phyloP scores from a whole-genome alignment of 768 basidiomycete genomes.

The Hortiboletus flavorubellus region DNA sequence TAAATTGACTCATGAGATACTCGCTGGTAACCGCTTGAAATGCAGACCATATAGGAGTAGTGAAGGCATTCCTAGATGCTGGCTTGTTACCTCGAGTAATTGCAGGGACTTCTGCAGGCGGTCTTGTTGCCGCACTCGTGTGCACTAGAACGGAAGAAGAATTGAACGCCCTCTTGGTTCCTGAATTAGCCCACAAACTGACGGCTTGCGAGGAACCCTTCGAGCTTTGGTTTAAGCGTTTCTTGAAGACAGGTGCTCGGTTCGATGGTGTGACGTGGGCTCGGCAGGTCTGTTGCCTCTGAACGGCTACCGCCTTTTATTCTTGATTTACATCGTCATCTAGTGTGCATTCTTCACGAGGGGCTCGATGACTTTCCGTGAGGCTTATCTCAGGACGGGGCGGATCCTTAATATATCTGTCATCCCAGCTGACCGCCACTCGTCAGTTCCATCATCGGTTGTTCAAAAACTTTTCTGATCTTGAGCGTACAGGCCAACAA shows the following conservation, averaged over 20 bases:
- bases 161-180: slow-evolving; percentile 70
- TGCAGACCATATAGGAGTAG: slow-evolving; percentile 84
- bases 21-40: slow-evolving; percentile 1
- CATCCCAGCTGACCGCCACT: slow-evolving; percentile 86
- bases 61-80: slow-evolving; percentile 88
- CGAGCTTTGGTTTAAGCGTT: slow-evolving; percentile 63
- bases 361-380: slow-evolving; percentile 92
- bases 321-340: background rate
- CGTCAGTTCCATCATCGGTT: slow-evolving; percentile 41
- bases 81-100: slow-evolving; percentile 86
- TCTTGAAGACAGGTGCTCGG: slow-evolving; percentile 87
- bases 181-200: slow-evolving; percentile 79
- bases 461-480: slow-evolving; percentile 5
- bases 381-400: slow-evolving; percentile 91
- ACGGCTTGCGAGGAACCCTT: slow-evolving; percentile 80
- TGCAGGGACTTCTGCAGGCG: slow-evolving; percentile 93
- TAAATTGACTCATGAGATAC: slow-evolving; percentile 4
- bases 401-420: slow-evolving; percentile 93
- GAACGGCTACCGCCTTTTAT: background rate
- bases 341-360: slow-evolving; percentile 87
- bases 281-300: slow-evolving; percentile 56
- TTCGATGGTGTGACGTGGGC: slow-evolving; percentile 93
- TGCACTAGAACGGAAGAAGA: slow-evolving; percentile 91
- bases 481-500: slow-evolving; percentile 67
- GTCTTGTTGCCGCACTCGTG: slow-evolving; percentile 68